Conservation (phyloP, 108 stramenopile species). For the Mayamaea pseudoterrestris region DNA sequence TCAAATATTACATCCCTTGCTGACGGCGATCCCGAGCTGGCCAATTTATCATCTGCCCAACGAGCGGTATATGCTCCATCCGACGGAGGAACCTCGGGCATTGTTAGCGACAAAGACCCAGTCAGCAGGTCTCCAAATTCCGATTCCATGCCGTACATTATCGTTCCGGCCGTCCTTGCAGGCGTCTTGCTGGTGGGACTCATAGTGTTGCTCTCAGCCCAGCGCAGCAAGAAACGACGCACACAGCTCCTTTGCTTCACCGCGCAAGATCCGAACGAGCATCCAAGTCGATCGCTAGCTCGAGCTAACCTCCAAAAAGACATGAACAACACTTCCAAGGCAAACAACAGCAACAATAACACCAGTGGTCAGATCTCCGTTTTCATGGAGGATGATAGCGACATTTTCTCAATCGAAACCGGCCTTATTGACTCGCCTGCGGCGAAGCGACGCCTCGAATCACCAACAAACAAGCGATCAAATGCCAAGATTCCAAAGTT, state of each 20-base stretch:
- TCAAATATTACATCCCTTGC: slow-evolving; percentile 17
- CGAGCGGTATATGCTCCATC: slow-evolving; percentile 8
- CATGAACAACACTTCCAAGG: too few relatives aligned
- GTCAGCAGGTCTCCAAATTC: neutral
- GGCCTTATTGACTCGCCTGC: neutral
- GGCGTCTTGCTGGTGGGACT: neutral
- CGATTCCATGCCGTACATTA: neutral
- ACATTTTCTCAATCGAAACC: slow-evolving; percentile 7
- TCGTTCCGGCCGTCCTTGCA: neutral
- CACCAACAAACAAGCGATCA: too few relatives aligned
- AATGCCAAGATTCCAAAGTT: too few relatives aligned
- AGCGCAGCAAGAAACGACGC: neutral
- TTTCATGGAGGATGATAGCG: slow-evolving; percentile 6
- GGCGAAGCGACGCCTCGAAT: too few relatives aligned
- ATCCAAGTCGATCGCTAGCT: too few relatives aligned
- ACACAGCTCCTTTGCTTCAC: neutral
- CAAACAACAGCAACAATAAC: too few relatives aligned
- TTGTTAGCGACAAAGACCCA: neutral
- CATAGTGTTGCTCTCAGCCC: neutral
- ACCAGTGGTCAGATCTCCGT: too few relatives aligned
- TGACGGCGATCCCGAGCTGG: slow-evolving; percentile 14
- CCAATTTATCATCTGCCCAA: slow-evolving; percentile 19
- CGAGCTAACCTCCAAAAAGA: too few relatives aligned
- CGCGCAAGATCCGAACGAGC: neutral
- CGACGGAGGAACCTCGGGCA: neutral